Evolutionary conservation across 495 filamentous ascomycete genomes (phyloP).

Genomic region (Podospora tetraspora): DNA sequence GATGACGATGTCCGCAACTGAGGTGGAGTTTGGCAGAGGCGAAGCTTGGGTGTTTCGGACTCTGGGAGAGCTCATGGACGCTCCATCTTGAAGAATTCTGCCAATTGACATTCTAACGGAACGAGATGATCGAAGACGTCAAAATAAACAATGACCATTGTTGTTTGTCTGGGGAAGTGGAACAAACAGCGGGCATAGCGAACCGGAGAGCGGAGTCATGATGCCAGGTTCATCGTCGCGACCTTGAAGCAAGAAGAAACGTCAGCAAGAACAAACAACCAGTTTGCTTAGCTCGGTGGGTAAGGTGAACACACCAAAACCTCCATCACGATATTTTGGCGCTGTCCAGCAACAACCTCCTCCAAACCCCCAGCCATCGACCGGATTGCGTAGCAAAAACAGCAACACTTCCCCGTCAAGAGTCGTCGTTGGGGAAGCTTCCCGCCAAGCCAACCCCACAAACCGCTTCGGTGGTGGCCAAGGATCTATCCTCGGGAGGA

Average conservation of each 20-base stretch:
- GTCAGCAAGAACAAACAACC: too few species aligned
- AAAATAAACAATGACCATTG: neutral
- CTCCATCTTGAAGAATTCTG: too few species aligned
- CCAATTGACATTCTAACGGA: neutral
- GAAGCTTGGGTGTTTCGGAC: too few species aligned
- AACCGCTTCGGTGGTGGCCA: neutral
- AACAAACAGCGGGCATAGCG: neutral
- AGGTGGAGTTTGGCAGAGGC: too few species aligned
- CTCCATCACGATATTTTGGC: neutral
- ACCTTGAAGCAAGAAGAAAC: too few species aligned
- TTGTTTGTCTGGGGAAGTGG: neutral
- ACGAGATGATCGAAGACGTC: neutral
- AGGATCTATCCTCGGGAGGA: neutral
- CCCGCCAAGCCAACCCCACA: neutral
- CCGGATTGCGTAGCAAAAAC: neutral
- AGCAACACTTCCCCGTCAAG: neutral
- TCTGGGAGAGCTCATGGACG: neutral
- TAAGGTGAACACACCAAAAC: neutral
- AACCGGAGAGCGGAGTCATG: neutral
- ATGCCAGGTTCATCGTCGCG: neutral
- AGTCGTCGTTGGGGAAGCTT: neutral
- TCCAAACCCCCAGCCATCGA: neutral
- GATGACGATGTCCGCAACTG: neutral
- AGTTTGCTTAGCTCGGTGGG: too few species aligned
- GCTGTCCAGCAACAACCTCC: neutral